phyloP scores from a whole-genome alignment of 2,329 filamentous ascomycete species.

The Aureobasidium sp. region DNA sequence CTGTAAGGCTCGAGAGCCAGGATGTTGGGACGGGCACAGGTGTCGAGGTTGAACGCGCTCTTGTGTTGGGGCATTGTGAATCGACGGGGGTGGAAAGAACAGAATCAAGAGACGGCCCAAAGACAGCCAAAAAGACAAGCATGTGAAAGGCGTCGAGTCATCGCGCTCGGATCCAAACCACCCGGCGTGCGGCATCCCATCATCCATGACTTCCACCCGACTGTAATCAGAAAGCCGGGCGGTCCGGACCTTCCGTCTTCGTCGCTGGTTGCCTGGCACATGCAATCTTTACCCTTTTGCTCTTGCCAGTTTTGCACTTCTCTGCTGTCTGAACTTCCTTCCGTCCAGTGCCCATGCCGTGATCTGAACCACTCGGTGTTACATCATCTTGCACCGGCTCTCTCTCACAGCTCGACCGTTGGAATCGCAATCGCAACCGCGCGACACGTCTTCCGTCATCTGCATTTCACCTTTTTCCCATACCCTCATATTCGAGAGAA shows the following conservation, averaged over 20 bases:
- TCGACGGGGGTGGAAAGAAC: too few species aligned
- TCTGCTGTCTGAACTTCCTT: too few species aligned
- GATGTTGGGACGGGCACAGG: conserved; percentile 47
- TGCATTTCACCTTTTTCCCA: neutral
- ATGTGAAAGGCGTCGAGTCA: conserved; percentile 16
- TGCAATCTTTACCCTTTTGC: too few species aligned
- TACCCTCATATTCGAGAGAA: conserved; percentile 25
- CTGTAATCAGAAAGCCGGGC: too few species aligned
- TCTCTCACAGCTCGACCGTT: neutral
- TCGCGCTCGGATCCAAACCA: neutral
- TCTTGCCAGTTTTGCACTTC: too few species aligned
- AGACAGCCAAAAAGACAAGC: too few species aligned
- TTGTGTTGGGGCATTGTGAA: neutral
- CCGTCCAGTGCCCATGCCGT: too few species aligned
- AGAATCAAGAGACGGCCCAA: too few species aligned
- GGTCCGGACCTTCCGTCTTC: neutral
- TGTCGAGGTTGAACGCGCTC: conserved; percentile 41
- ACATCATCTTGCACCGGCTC: conserved; percentile 12
- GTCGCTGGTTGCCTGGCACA: neutral
- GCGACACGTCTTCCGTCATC: neutral
- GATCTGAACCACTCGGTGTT: neutral
- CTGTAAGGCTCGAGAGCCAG: conserved; percentile 47
- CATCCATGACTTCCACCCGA: too few species aligned
- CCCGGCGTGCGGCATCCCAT: neutral
- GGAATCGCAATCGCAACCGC: neutral